Evolutionary conservation across 2,329 filamentous ascomycete species (phyloP).

Genomic region (Decorospora gaudefroyi): DNA sequence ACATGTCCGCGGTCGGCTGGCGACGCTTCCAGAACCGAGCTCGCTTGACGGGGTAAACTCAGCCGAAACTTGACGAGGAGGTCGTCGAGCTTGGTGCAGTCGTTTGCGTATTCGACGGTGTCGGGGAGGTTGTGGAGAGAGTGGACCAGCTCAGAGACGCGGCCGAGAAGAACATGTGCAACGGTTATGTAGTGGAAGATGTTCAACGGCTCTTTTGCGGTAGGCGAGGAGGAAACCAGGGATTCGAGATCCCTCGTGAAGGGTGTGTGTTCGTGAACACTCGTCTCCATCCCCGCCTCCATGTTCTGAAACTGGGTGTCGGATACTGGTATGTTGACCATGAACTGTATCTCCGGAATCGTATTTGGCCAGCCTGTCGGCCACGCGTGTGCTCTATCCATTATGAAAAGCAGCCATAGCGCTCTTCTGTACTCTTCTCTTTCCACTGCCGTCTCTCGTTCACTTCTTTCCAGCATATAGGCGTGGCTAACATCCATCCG

Average conservation of each 20-base stretch:
- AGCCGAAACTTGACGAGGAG: conserved; percentile 34
- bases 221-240: conserved; percentile 19
- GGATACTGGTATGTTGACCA: conserved; percentile 36
- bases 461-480: conserved; percentile 1
- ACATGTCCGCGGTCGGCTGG: conserved; percentile 25
- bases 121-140: conserved; percentile 32
- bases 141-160: conserved; percentile 33
- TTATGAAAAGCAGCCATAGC: conserved; percentile 41
- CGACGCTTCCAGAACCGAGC: conserved; percentile 28
- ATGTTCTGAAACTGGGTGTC: conserved; percentile 31
- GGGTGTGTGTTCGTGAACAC: conserved; percentile 9
- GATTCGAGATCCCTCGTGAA: conserved; percentile 33
- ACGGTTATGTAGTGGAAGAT: conserved; percentile 31
- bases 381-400: conserved; percentile 36
- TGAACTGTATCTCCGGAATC: conserved; percentile 39
- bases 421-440: conserved; percentile 38
- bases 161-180: conserved; percentile 37
- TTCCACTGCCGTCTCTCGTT: conserved; percentile 18
- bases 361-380: conserved; percentile 32
- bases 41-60: conserved; percentile 31
- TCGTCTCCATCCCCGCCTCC: conserved; percentile 7
- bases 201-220: conserved; percentile 20
- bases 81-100: conserved; percentile 33
- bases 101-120: conserved; percentile 28
- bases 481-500: conserved; percentile 29